Evolutionary conservation across 164 flowering plant species (phyloP).

Genomic region (Santalum album): DNA sequence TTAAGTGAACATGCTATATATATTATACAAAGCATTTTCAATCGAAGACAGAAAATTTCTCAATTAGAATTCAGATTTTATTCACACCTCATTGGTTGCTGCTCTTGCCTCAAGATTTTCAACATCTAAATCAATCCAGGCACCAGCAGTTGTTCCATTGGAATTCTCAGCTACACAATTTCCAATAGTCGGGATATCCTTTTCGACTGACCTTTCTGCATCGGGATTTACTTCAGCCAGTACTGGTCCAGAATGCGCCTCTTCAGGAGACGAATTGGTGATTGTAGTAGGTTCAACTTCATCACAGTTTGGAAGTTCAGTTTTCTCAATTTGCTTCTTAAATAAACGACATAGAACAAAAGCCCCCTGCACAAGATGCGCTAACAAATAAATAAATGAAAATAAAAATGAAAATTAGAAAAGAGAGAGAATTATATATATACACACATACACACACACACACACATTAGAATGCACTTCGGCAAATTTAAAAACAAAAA

Average conservation of each 20-base stretch:
- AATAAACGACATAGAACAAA: constrained; percentile 77
- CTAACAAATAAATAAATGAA: neutral
- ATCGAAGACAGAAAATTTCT: neutral
- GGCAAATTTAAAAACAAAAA: too few relatives aligned
- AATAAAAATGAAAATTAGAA: too few relatives aligned
- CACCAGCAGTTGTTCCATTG: constrained; percentile 12
- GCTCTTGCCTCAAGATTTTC: constrained; percentile 19
- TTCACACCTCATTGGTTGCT: constrained; percentile 26
- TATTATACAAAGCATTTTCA: too few relatives aligned
- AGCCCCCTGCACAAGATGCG: constrained; percentile 30
- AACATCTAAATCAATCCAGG: neutral
- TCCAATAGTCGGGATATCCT: constrained; percentile 5
- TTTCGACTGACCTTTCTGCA: constrained; percentile 8
- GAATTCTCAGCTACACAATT: constrained; percentile 13
- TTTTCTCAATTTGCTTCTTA: constrained; percentile 40
- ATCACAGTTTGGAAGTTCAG: constrained; percentile 32
- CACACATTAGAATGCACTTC: too few relatives aligned
- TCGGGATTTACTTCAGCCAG: constrained; percentile 16
- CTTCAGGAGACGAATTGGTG: constrained; percentile 27
- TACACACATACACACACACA: too few relatives aligned
- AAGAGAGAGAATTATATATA: too few relatives aligned
- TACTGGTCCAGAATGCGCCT: constrained; percentile 22
- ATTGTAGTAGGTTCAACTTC: constrained; percentile 35
- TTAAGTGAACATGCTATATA: neutral
- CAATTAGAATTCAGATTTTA: neutral